Conservation (phyloP, 2,329 filamentous ascomycete species). For the Colletotrichum sublineola region DNA sequence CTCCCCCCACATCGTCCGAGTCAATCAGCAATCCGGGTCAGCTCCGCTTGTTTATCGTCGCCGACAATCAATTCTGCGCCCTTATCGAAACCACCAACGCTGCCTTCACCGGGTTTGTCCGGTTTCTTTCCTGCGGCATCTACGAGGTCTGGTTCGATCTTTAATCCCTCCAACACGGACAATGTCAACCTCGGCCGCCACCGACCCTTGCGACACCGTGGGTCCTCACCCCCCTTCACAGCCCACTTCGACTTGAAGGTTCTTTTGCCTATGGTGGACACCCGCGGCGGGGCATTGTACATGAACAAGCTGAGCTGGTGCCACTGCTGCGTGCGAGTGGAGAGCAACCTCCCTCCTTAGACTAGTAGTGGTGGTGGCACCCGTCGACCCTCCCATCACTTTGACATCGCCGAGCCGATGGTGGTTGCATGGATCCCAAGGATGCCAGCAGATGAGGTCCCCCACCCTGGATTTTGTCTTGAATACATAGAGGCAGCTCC, state of each 20-base stretch:
- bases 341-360: conserved; percentile 13
- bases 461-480: neutral
- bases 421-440: conserved; percentile 16
- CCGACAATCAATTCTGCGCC: conserved; percentile 22
- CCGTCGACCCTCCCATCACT: conserved; percentile 9
- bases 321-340: conserved; percentile 13
- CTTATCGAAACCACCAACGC: neutral
- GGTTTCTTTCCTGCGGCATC: neutral
- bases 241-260: conserved; percentile 4
- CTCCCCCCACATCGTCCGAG: conserved; percentile 4
- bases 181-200: conserved; percentile 19
- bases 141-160: neutral
- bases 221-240: conserved; percentile 7
- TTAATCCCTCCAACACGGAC: conserved; percentile 12
- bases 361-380: conserved; percentile 24
- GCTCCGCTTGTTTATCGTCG: neutral
- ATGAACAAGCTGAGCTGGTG: conserved; percentile 21
- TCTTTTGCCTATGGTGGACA: conserved; percentile 18
- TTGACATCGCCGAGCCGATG: conserved; percentile 35
- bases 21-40: conserved; percentile 3
- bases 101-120: neutral
- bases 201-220: conserved; percentile 26
- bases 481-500: conserved; percentile 12
- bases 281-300: conserved; percentile 4
- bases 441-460: neutral